Base-by-base conservation (phyloP, 2,329 filamentous ascomycete species). In the Diaporthe nobilis region DNA sequence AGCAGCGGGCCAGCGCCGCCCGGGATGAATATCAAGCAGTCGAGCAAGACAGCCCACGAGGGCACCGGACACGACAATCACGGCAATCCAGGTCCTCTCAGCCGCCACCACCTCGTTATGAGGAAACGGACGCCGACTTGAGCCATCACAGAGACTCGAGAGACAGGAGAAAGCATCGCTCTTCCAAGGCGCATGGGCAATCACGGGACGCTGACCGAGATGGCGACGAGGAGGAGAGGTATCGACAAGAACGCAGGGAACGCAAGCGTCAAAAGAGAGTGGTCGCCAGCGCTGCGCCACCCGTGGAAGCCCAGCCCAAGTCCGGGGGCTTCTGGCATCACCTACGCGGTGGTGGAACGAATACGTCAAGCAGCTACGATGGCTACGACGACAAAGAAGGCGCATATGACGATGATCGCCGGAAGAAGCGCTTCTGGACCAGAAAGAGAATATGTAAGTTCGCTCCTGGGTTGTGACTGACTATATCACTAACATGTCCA, bases 241-340 rank as follows among this genome's bases (percentile, higher is more conserved):
- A 77, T 12, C 71, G 71, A 15, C 76, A 75, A 47, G 74, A 63
- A 47, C 63, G 70, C 25, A 76, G 71, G 17, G 63, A 78, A n/a
- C 72, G 55, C 37, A 76, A 73, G 65, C 65, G 71, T 7, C 77
- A 95, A 78, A 90, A 91, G 80, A 88, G 88, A 74, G 86, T 93
- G 77, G 87, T 94, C n/a, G 92, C 93, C 28, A 95, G 93, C 77
- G 93, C 93, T 28, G 92, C 92, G 0, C 84, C 93, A 25, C 85
- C 94, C 79, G 93, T 95, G 80, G 93, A 95, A 82, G 93, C 93
- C 0, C 83, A 86, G n/a, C 84, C 93, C 0, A 84, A 86, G n/a
- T 83, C 83, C 9, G 81, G 78, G 28, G 71, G 77, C 55, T 77
- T 75, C 74, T 83, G 73, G 76, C 73, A 83, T 7, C 71, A 83